Evolutionary conservation across 805 yeast genomes (phyloP).

Genomic region (Zygotorulaspora chibaensis): DNA sequence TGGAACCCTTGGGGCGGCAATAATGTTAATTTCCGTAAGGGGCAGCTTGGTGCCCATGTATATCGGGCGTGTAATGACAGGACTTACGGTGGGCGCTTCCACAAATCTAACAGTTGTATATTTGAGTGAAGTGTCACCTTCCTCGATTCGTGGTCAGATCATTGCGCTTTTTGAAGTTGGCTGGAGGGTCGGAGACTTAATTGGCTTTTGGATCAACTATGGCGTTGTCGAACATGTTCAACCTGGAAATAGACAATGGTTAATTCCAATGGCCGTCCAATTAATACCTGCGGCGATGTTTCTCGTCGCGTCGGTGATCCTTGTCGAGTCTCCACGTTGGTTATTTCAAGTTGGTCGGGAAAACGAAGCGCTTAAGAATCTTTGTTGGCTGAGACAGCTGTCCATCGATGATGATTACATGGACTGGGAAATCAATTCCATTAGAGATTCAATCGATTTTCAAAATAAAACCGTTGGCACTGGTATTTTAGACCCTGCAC

Average conservation of each 20-base stretch:
- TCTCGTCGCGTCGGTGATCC: slow-evolving; percentile 37
- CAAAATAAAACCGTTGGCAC: slow-evolving; percentile 31
- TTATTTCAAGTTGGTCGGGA: slow-evolving; percentile 36
- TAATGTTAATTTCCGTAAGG: slow-evolving; percentile 36
- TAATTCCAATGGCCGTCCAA: slow-evolving; percentile 46
- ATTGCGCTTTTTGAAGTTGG: slow-evolving; percentile 46
- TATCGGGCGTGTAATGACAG: slow-evolving; percentile 50
- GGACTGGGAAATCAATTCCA: slow-evolving; percentile 38
- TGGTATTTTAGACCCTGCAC: slow-evolving; percentile 41
- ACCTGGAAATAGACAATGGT: slow-evolving; percentile 40
- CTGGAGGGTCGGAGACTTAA: slow-evolving; percentile 47
- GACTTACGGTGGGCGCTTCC: slow-evolving; percentile 51
- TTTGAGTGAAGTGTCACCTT: slow-evolving; percentile 43
- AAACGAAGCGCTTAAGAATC: slow-evolving; percentile 34
- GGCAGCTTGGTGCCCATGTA: slow-evolving; percentile 45
- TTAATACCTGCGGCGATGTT: slow-evolving; percentile 43
- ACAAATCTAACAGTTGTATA: slow-evolving; percentile 48
- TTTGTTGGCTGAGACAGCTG: slow-evolving; percentile 39
- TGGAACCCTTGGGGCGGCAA: slow-evolving; percentile 42
- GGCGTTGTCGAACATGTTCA: slow-evolving; percentile 40
- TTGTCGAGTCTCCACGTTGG: slow-evolving; percentile 47
- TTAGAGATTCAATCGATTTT: slow-evolving; percentile 25
- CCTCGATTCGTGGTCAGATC: slow-evolving; percentile 43
- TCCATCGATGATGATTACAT: slow-evolving; percentile 39
- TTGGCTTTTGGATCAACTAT: slow-evolving; percentile 49